Base-by-base conservation (phyloP, 2,329 filamentous ascomycete species). In the Fusarium tupiense region DNA sequence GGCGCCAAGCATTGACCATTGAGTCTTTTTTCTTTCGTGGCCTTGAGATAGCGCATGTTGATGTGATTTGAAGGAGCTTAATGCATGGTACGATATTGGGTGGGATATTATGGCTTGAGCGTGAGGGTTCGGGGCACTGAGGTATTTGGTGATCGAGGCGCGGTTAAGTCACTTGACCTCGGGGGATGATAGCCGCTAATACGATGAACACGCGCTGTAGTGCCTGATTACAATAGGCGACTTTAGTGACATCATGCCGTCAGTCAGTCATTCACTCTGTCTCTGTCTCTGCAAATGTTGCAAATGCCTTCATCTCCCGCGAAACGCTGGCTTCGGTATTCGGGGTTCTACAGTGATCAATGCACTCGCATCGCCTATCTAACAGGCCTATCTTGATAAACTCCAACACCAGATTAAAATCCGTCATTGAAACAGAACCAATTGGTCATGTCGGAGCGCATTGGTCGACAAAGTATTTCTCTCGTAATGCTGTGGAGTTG, bases 381-480 rank as follows among this genome's bases (percentile, higher is more conserved):
- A 59, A 44, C 50, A 60, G 71, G 62, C 71, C 71, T 71, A 73
- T 73, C 69, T 73, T 69, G 49, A 72, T 62, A 56, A 50, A 37
- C 41, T n/a, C 33, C 33, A 38, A 8, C 16, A 11, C 35, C 24
- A 64, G 53, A 54, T 66, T 60, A 33, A 59, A 53, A 74, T 73
- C 71, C 71, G 71, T 74, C 67, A 74, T 74, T 71, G 47, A 74
- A 72, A 74, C 38, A 54, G n/a, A 57, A 62, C 12, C 61, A 47
- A 72, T 73, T 73, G 71, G 70, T 73, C 70, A 73, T 46, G 29
- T 17, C n/a, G 11, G 29, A 41, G 24, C 20, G 60, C 37, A 72
- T 72, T 72, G 70, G 70, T 6, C n/a, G 3, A 3, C 9, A 17
- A 2, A n/a, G 3, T 50, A 60, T 54, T 70, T 70, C 40, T 72